Evolutionary conservation across 2,329 filamentous ascomycete genomes (phyloP).

Genomic region (Talaromyces atroroseus): DNA sequence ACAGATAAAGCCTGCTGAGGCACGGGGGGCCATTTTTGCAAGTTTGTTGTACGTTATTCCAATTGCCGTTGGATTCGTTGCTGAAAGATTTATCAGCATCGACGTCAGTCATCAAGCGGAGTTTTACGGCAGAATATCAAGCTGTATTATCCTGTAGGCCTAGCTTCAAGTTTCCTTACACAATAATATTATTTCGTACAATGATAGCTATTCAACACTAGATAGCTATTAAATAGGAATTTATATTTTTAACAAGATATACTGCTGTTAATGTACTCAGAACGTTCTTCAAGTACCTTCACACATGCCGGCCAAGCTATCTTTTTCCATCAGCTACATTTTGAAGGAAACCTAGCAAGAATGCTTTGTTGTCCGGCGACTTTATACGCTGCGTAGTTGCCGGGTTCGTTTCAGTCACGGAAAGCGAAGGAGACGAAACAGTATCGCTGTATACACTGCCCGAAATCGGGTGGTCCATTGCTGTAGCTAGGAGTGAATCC

Average conservation of each 20-base stretch:
- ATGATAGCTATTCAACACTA: neutral
- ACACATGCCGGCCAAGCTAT: slow-evolving; percentile 2
- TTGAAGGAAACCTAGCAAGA: slow-evolving; percentile 70
- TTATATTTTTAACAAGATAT: neutral
- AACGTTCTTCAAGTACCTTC: neutral
- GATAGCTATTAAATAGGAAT: neutral
- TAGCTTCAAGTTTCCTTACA: too few relatives aligned
- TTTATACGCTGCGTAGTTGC: slow-evolving; percentile 23
- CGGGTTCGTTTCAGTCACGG: slow-evolving; percentile 5
- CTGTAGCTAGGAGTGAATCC: slow-evolving; percentile 17
- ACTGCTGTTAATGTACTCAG: neutral
- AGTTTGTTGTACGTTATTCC: neutral
- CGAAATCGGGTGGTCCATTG: slow-evolving; percentile 17
- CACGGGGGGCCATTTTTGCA: slow-evolving; percentile 27
- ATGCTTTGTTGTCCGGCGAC: slow-evolving; percentile 67
- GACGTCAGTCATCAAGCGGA: slow-evolving; percentile 20
- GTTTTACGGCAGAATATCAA: slow-evolving; percentile 20
- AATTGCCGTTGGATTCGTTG: neutral
- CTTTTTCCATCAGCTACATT: slow-evolving; percentile 43
- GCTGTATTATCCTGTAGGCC: too few relatives aligned
- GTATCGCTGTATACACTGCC: neutral
- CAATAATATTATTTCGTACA: neutral
- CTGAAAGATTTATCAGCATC: slow-evolving; percentile 19
- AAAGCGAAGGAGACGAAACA: slow-evolving; percentile 10
- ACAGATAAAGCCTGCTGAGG: slow-evolving; percentile 23